phyloP scores from a whole-genome alignment of 108 stramenopile genomes.

The Skeletonema potamos region DNA sequence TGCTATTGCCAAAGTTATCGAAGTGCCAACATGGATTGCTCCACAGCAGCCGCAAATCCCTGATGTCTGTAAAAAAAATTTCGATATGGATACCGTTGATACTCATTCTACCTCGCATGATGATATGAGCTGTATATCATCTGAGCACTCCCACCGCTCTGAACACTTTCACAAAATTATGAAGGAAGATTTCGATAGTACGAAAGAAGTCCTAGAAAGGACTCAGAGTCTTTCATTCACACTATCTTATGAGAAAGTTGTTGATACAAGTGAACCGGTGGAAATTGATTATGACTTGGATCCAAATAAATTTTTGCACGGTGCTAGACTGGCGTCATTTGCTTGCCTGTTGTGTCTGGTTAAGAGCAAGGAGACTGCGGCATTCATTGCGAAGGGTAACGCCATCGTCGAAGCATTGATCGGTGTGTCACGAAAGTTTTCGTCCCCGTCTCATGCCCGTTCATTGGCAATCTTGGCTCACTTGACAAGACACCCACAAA shows the following conservation, averaged over 20 bases:
- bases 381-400: constrained; percentile 49
- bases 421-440: constrained; percentile 56
- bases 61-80: constrained; percentile 1
- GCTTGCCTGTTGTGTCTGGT: constrained; percentile 64
- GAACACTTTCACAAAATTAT: not conserved
- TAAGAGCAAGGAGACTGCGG: constrained; percentile 77
- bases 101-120: not conserved
- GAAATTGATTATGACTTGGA: constrained; percentile 60
- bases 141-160: not conserved
- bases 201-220: not conserved
- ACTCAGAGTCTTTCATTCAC: not conserved
- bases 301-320: constrained; percentile 56
- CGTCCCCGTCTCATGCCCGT: constrained; percentile 62
- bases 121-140: not conserved
- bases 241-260: not conserved
- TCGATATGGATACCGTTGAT: not conserved
- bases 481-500: constrained; percentile 74
- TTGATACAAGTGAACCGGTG: constrained; percentile 3
- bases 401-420: constrained; percentile 52
- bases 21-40: constrained; percentile 18
- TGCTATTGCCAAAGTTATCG: constrained; percentile 53
- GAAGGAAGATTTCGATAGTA: not conserved
- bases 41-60: not conserved
- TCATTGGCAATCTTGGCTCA: constrained; percentile 68
- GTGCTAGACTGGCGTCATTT: constrained; percentile 65